Base-by-base conservation (phyloP, 2,329 filamentous ascomycete species). In the Pseudogymnoascus sp. region DNA sequence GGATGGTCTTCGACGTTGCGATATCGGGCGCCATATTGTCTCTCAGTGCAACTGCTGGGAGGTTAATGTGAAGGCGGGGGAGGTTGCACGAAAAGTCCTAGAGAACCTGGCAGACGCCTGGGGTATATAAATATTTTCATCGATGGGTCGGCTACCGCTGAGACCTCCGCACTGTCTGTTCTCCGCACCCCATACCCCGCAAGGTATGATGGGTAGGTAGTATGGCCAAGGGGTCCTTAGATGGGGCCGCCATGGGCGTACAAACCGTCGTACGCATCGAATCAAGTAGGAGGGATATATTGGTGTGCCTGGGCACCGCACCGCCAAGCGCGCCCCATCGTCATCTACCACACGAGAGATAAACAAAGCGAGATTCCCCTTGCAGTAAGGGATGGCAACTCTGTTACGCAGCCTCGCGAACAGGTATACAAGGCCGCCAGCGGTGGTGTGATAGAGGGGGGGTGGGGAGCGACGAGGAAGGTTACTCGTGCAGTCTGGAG, bases 91-190 rank as follows among this genome's bases (percentile, higher is more conserved):
- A 33, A 16, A 54, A 14, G n/a, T 33, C 6, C 28, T 54, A 9
- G n/a, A 18, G 5, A 54, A 54, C 16, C 25, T 33, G 47, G 16
- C 47, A 54, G 47, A 54, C 14, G 6, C 18, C n/a, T 54, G 47
- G 47, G 47, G 16, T 54, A 54, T 54, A 54, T 54, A 54, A 54
- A 33, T n/a, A 54, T 54, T 54, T 54, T 18, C 47, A 12, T 18
- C 47, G n/a, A 18, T 18, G 25, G n/a, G 47, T 50, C 9, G 47
- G 47, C 47, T 54, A 18, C 33, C 28, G 3, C 25, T 33, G 25
- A 33, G 47, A 54, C 25, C 43, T 50, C 43, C 43, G 25, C 43
- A 50, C 25, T 30, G 14, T 30, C n/a, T 50, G 43, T 50, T 11
- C 43, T 50, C 43, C 43, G 43, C 25, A 50, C 43, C 43, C 43